These are phyloP conservation scores for Galerina marginata DNA, from an alignment of 768 basidiomycete genomes.

Conservation along the genomic window DNA sequence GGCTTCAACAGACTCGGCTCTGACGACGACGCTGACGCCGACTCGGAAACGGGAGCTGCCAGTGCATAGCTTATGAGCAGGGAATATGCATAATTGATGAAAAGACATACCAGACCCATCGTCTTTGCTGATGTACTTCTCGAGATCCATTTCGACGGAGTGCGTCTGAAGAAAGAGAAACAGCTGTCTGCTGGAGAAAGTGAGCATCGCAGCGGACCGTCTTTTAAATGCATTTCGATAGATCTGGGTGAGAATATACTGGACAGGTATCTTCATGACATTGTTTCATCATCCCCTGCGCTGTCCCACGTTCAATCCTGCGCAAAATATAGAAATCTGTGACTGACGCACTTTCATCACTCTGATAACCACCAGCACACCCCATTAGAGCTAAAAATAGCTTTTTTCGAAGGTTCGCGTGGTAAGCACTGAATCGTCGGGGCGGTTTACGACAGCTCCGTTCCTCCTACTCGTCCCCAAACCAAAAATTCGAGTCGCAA, in stretches of 20 bases:
- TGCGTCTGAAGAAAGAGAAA: constrained; percentile 1
- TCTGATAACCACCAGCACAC: background rate
- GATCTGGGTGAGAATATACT: constrained; percentile 13
- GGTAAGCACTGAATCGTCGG: constrained; percentile 4
- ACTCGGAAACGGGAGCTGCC: background rate
- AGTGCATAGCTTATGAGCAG: background rate
- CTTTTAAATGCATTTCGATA: constrained; percentile 16
- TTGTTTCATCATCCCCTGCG: background rate
- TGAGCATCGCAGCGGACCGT: background rate
- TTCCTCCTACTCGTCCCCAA: constrained; percentile 21
- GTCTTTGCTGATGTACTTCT: constrained; percentile 17
- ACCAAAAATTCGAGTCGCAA: background rate
- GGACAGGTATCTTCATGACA: background rate
- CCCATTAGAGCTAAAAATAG: constrained; percentile 13
- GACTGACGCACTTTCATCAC: background rate
- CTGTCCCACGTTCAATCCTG: constrained; percentile 9
- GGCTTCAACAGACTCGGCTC: constrained; percentile 27
- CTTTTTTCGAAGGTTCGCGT: constrained; percentile 6
- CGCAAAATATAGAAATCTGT: constrained; percentile 9
- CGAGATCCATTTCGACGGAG: constrained; percentile 20
- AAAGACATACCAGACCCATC: constrained; percentile 10
- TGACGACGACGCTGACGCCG: constrained; percentile 23
- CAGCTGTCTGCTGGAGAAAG: constrained; percentile 6
- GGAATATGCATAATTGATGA: background rate
- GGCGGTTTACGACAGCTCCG: constrained; percentile 11